Base-by-base conservation (phyloP, 2,329 filamentous ascomycete genomes). In the Grosmannia serpens region DNA sequence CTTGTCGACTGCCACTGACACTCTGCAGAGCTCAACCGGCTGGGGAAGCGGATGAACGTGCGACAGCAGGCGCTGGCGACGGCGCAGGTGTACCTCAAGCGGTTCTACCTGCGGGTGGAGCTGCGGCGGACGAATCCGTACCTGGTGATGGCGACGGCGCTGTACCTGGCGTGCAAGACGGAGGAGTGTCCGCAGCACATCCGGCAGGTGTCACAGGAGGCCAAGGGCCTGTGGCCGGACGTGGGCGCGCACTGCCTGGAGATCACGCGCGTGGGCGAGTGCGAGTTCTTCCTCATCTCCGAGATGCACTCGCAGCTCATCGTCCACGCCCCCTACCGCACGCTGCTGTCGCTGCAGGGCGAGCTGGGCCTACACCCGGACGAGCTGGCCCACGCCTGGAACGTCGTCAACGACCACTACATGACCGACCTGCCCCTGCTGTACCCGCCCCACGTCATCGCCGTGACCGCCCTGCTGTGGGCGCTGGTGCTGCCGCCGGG, bases 121-220 rank as follows among this genome's bases (percentile, higher is more conserved):
- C 91, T 97, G 63, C 87, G 92, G 59, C 85, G 87, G 62, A 96
- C 91, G 53, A 99, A 97, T 66, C 91, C 92, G 4, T 96, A 95
- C 69, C 84, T 97, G 41, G 84, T 97, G 60, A 81, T 96, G 63
- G 87, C 91, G n/a, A 97, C 94, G 1, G 89, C 92, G 6, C 81
- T 97, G 61, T 99, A 99, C 70, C 78, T 99, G 41, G 91, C 94
- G 24, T 96, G 91, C 75, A 99, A 99, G 74, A 96, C 95, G 84
- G 94, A 99, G 71, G 94, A 99, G 71, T 91, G 86, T 55, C 94
- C 94, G 3, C 92, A 97, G 70, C 94, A 99, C 70, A 97, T 99
- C 67, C 84, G 94, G 33, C 82, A 95, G 63, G 86, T 99, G 60
- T 86, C 94, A 13, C 86, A 84, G 53, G 94, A 99, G 71, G 90